phyloP scores from a whole-genome alignment of 768 basidiomycete species.

The Mrakia gelida region DNA sequence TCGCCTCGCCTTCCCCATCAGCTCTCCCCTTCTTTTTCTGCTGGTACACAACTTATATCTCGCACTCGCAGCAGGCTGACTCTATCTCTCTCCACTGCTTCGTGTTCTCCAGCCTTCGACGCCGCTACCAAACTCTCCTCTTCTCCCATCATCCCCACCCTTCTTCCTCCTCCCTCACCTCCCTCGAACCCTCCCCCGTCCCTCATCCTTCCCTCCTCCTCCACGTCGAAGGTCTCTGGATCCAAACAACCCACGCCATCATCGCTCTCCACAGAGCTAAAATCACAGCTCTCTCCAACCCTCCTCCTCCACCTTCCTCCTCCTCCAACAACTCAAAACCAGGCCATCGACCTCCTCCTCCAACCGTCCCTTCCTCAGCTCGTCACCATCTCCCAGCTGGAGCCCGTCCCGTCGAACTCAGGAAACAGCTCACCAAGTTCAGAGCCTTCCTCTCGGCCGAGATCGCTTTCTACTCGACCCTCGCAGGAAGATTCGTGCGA shows the following conservation, averaged over 20 bases:
- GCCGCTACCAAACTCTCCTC: constrained; percentile 64
- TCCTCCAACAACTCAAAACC: neutral
- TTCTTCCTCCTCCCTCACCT: neutral
- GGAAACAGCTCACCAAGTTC: constrained; percentile 82
- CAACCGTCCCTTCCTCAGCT: constrained; percentile 11
- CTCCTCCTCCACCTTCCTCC: constrained; percentile 6
- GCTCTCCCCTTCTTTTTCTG: too few relatives aligned
- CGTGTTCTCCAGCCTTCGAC: constrained; percentile 55
- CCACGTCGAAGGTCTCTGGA: constrained; percentile 83
- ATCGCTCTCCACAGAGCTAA: constrained; percentile 77
- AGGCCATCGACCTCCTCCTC: neutral
- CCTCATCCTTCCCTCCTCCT: constrained; percentile 56
- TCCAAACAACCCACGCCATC: constrained; percentile 82
- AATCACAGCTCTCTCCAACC: constrained; percentile 47
- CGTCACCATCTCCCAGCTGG: constrained; percentile 21
- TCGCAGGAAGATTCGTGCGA: constrained; percentile 69
- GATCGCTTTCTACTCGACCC: constrained; percentile 82
- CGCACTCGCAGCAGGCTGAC: constrained; percentile 33
- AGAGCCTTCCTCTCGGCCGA: constrained; percentile 83
- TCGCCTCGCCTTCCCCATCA: constrained; percentile 10
- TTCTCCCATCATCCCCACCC: constrained; percentile 61
- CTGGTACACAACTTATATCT: constrained; percentile 23
- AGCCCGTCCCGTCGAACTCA: constrained; percentile 64
- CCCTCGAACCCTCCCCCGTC: neutral
- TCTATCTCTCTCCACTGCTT: neutral